Percentiles rank a stretch among this genome's conserved stretches.
phyloP scores from a whole-genome alignment of 148 eudicot genomes.

The Linanthus parryae region DNA sequence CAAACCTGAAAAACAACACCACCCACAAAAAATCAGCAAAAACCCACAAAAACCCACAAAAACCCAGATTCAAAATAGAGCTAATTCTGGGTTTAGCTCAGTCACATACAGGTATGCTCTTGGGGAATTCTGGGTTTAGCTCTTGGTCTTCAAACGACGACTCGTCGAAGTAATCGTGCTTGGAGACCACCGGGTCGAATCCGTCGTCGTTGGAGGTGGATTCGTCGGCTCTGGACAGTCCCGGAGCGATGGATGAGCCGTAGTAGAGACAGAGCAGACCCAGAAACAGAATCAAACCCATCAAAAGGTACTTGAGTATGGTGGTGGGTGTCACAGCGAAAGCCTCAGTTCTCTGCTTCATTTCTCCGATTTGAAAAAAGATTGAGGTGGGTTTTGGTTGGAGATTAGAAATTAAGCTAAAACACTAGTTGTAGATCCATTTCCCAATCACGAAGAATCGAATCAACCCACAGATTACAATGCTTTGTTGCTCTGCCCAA shows the following conservation, averaged over 20 bases:
- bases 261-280: slow-evolving; percentile 50
- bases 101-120: slow-evolving; percentile 47
- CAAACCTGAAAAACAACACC: slow-evolving; percentile 43
- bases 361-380: too few species aligned
- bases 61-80: too few species aligned
- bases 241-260: slow-evolving; percentile 33
- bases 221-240: slow-evolving; percentile 23
- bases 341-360: slow-evolving; percentile 39
- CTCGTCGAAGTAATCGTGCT: slow-evolving; percentile 17
- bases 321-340: slow-evolving; percentile 5
- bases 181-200: slow-evolving; percentile 34
- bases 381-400: too few species aligned
- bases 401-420: too few species aligned
- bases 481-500: too few species aligned
- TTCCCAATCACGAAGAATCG: too few species aligned
- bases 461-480: too few species aligned
- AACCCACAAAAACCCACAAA: background rate
- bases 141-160: slow-evolving; percentile 27
- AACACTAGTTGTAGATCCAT: too few species aligned
- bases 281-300: slow-evolving; percentile 36
- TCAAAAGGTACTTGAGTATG: slow-evolving; percentile 36
- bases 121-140: slow-evolving; percentile 42
- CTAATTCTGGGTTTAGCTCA: too few species aligned
- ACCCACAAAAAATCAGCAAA: background rate
- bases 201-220: too few species aligned